Evolutionary conservation across 495 filamentous ascomycete species (phyloP), one percentile per base, ranked within the genome.

Genomic region (Penicillium angulare): DNA sequence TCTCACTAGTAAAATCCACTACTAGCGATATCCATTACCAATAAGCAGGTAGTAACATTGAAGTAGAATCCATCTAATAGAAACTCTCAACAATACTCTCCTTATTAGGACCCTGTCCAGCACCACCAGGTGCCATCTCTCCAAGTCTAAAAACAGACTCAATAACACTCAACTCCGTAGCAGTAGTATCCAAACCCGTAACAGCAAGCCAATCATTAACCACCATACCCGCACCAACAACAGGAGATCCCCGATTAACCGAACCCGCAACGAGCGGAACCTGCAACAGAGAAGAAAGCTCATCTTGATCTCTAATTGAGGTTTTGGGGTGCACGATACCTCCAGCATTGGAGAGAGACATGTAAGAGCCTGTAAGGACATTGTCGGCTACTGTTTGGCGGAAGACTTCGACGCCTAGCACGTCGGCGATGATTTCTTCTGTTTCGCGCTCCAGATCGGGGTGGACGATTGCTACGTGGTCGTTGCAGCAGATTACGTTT

Each of bases 191-290:
- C 38, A 97, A 73, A 8, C 93, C 90, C 3, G 91, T 95, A n/a
- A 98, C 89, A 7, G 93, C 95, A 72, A 97, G 81, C 93, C 93
- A 97, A 76, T 98, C 93, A 65, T 98, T 98, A 48, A 98, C 93
- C 8, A 98, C 93, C 89, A 97, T 96, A 20, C 93, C 93, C 9
- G 93, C 93, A 20, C 93, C 93, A 24, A 98, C 90, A n/a, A 97
- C 91, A 34, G 89, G 82, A 52, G 83, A 88, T 27, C 93, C 95
- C 49, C 93, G 82, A 72, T 98, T 98, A 17, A 98, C 86, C 61
- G 82, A 88, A 24, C 93, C 93, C 0, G 93, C 93, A 2, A 98
- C 93, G 2, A 98, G 82, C 8, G 93, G 93, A 41, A 98, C 92
- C 73, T 97, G 93, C 55, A 98, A 80, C 63, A 98, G 75, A 57